A percentile compares a stretch with the other conserved stretches of the same genome.
Conservation (phyloP, 352 stramenopile genomes). For the Pythium pyrilobum region DNA sequence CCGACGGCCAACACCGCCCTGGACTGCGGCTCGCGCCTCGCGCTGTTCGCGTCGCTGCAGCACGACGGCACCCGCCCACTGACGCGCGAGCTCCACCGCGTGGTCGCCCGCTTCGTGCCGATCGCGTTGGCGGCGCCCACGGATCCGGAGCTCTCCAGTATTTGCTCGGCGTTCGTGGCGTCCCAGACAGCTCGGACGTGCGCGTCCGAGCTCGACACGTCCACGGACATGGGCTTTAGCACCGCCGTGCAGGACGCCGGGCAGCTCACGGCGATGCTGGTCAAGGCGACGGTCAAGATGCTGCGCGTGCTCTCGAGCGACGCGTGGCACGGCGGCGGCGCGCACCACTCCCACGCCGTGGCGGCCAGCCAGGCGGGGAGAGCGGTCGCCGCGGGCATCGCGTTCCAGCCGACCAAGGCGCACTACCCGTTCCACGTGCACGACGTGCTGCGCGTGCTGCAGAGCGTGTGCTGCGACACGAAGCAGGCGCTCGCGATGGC, state of each 20-base stretch:
- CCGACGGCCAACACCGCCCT: constrained; percentile 27
- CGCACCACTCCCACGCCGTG: neutral
- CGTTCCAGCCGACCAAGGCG: constrained; percentile 34
- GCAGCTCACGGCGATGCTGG: constrained; percentile 31
- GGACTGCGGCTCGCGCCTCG: neutral
- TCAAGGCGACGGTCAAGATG: constrained; percentile 55
- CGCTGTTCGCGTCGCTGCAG: constrained; percentile 27
- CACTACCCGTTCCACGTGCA: constrained; percentile 42
- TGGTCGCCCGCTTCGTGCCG: constrained; percentile 31
- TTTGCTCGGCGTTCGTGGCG: constrained; percentile 34
- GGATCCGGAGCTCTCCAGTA: constrained; percentile 43
- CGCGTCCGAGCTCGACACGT: neutral
- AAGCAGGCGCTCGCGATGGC: constrained; percentile 24
- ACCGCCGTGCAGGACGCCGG: constrained; percentile 24
- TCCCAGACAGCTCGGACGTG: too few species aligned
- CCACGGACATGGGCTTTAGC: neutral
- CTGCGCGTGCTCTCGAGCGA: constrained; percentile 39
- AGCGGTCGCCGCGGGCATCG: constrained; percentile 3
- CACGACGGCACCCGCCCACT: neutral
- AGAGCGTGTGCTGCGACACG: constrained; percentile 35
- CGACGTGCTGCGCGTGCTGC: constrained; percentile 42
- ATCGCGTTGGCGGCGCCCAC: constrained; percentile 25
- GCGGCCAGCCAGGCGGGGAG: neutral
- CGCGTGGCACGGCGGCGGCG: constrained; percentile 13
- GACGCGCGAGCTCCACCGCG: constrained; percentile 16